A percentile compares a stretch with the other conserved stretches of the same genome.
phyloP scores from a whole-genome alignment of 768 basidiomycete species.

The Mycena crocata region DNA sequence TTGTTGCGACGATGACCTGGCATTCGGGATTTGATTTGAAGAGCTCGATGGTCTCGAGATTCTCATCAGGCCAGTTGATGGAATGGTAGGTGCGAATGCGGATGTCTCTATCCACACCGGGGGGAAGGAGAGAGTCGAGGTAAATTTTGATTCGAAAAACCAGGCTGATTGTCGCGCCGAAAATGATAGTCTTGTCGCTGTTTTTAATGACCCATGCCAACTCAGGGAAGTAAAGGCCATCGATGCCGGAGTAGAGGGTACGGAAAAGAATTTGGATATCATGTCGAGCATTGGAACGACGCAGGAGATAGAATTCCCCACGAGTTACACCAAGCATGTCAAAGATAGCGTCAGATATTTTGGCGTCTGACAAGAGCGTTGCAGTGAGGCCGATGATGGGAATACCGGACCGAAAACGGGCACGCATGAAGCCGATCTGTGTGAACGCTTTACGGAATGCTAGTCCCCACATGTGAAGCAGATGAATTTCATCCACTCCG shows the following conservation, averaged over 20 bases:
- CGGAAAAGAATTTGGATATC: conserved; percentile 41
- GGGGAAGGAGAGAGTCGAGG: conserved; percentile 9
- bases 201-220: conserved; percentile 41
- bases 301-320: conserved; percentile 36
- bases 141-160: conserved; percentile 37
- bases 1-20: conserved; percentile 4
- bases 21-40: neutral
- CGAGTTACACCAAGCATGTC: conserved; percentile 34
- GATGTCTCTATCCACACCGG: neutral
- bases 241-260: conserved; percentile 31
- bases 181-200: conserved; percentile 39
- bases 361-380: conserved; percentile 33
- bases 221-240: conserved; percentile 35
- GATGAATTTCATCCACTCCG: conserved; percentile 44
- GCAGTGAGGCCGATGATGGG: conserved; percentile 36
- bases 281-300: conserved; percentile 38
- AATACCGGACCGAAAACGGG: conserved; percentile 27
- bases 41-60: neutral
- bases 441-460: conserved; percentile 37
- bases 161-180: conserved; percentile 40
- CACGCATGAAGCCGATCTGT: conserved; percentile 37
- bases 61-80: neutral
- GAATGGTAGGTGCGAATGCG: neutral
- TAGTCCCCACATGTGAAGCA: conserved; percentile 39
- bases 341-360: conserved; percentile 28